These are phyloP conservation scores for Didymella glomerata DNA, from an alignment of 2,329 filamentous ascomycete genomes.

Conservation along the genomic window DNA sequence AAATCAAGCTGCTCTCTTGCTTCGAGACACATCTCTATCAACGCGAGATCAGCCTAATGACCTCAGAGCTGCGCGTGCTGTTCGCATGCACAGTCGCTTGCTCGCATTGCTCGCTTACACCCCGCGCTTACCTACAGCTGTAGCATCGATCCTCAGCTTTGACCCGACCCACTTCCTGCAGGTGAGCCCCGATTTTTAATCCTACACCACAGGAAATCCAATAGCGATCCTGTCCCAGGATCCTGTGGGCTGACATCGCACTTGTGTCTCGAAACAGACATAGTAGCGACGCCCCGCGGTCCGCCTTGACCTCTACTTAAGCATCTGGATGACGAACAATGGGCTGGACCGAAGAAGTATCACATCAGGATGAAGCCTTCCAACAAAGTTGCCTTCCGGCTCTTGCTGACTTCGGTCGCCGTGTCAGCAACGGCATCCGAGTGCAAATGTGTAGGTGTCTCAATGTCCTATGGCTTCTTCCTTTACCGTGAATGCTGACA, in stretches of 20 bases:
- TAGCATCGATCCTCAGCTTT: conserved; percentile 6
- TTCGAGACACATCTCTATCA: not conserved
- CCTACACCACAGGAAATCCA: not conserved
- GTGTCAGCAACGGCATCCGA: not conserved
- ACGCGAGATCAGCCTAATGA: not conserved
- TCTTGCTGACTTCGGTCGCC: not conserved
- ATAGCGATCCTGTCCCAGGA: not conserved
- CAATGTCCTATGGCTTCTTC: not conserved
- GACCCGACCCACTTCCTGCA: conserved; percentile 6
- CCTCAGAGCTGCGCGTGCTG: too few relatives aligned
- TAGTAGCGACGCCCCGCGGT: not conserved
- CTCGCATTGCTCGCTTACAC: conserved; percentile 19
- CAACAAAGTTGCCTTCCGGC: not conserved
- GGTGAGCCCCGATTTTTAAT: conserved; percentile 1
- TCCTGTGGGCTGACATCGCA: conserved; percentile 5
- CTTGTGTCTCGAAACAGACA: not conserved
- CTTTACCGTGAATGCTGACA: not conserved
- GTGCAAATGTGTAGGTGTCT: conserved; percentile 36
- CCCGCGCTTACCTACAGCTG: conserved; percentile 19
- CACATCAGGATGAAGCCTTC: not conserved
- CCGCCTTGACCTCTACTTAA: not conserved
- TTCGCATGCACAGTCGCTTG: too few relatives aligned
- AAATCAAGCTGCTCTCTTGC: not conserved
- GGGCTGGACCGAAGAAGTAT: not conserved
- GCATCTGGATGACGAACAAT: not conserved